Conservation (phyloP, 352 stramenopile genomes). For the Pythium oligandrum region DNA sequence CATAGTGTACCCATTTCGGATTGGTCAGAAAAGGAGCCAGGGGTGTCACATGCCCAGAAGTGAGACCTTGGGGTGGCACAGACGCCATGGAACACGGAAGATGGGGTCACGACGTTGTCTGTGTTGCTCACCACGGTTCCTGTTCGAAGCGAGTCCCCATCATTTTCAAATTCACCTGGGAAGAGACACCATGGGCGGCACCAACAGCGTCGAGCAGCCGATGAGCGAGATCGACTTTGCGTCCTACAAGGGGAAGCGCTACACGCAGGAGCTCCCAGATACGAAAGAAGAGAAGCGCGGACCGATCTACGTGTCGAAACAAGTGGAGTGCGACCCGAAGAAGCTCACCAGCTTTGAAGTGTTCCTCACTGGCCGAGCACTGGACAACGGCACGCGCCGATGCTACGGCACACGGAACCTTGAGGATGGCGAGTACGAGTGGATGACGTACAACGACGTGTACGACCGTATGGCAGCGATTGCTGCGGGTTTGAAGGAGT, state of each 20-base stretch:
- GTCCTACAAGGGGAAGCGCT: constrained; percentile 39
- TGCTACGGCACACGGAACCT: constrained; percentile 38
- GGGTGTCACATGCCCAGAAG: too few species aligned
- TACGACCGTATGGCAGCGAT: constrained; percentile 32
- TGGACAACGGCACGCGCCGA: constrained; percentile 21
- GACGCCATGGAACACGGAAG: too few species aligned
- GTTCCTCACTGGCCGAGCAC: constrained; percentile 26
- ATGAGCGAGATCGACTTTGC: constrained; percentile 64
- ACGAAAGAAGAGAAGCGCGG: constrained; percentile 32
- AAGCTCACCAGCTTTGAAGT: constrained; percentile 44
- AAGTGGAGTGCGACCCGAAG: constrained; percentile 24
- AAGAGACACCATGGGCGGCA: constrained; percentile 34
- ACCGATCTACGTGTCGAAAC: constrained; percentile 30
- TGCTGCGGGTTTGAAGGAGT: constrained; percentile 30
- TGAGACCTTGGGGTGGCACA: too few species aligned
- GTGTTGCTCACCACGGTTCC: too few species aligned
- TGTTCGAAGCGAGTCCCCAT: too few species aligned
- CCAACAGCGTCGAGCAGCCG: constrained; percentile 23
- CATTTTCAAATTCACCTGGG: too few species aligned
- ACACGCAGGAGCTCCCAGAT: constrained; percentile 34
- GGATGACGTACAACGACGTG: constrained; percentile 53
- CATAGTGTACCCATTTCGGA: too few species aligned
- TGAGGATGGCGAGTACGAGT: constrained; percentile 42
- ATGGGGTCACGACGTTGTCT: too few species aligned
- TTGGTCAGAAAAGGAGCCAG: too few species aligned